A percentile compares a stretch with the other conserved stretches of the same genome.
These are phyloP conservation scores for Hebeloma cylindrosporum DNA, from an alignment of 768 basidiomycete species.

Conservation along the genomic window DNA sequence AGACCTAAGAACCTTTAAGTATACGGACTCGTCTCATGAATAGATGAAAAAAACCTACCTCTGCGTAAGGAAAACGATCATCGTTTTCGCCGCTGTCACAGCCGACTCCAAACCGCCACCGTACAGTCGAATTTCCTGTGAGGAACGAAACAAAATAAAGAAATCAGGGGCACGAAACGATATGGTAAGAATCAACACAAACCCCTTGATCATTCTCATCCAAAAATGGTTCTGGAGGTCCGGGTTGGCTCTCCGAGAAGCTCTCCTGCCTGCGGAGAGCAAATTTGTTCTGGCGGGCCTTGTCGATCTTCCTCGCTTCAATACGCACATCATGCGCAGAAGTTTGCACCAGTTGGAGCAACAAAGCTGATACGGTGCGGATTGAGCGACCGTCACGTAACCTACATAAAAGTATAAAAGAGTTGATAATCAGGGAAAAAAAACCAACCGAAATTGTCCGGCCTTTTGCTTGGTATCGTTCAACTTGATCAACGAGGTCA, in stretches of 20 bases:
- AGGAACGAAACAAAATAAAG: no score
- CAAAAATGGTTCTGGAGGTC: slow-evolving; percentile 48
- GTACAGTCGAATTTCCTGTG: slow-evolving; percentile 74
- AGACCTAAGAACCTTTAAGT: slow-evolving; percentile 45
- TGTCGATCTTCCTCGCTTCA: slow-evolving; percentile 62
- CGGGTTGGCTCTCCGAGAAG: slow-evolving; percentile 41
- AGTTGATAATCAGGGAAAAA: neutral
- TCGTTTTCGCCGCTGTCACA: slow-evolving; percentile 80
- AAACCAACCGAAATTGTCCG: slow-evolving; percentile 70
- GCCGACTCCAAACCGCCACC: slow-evolving; percentile 76
- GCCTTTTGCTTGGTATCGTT: slow-evolving; percentile 89
- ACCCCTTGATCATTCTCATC: slow-evolving; percentile 73
- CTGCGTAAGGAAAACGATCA: slow-evolving; percentile 74
- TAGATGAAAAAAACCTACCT: slow-evolving; percentile 36
- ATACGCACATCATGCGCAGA: slow-evolving; percentile 85
- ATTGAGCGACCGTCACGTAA: slow-evolving; percentile 90
- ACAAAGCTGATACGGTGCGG: slow-evolving; percentile 87
- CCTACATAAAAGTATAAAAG: slow-evolving; percentile 38
- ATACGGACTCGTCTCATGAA: neutral
- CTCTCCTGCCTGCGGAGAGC: slow-evolving; percentile 67
- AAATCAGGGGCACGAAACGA: neutral
- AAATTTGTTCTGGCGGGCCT: slow-evolving; percentile 58
- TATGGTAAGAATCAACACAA: slow-evolving; percentile 4
- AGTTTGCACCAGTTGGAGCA: slow-evolving; percentile 96
- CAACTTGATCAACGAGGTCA: slow-evolving; percentile 85